phyloP scores from a whole-genome alignment of 2,329 filamentous ascomycete species.

The Pseudogymnoascus pannorum region DNA sequence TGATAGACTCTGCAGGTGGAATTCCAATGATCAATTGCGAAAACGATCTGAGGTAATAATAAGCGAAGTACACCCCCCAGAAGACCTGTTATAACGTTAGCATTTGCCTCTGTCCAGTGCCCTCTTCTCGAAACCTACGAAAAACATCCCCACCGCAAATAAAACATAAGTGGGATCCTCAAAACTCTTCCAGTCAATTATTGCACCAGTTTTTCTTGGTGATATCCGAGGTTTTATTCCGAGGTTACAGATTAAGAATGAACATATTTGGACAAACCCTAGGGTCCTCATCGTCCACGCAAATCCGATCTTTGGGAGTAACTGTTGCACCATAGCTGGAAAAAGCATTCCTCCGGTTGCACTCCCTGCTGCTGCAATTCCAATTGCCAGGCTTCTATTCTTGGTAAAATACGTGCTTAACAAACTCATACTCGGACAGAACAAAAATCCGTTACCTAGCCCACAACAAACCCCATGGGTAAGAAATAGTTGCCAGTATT shows the following conservation, averaged over 20 bases:
- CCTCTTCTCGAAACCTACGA: constrained; percentile 17
- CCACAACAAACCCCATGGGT: constrained; percentile 40
- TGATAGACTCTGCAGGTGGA: constrained; percentile 35
- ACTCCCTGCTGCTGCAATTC: constrained; percentile 43
- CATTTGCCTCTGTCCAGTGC: background rate
- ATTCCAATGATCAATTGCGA: constrained; percentile 32
- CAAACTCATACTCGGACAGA: constrained; percentile 56
- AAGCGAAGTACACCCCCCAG: constrained; percentile 38
- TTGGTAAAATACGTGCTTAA: constrained; percentile 59
- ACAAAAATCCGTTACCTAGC: constrained; percentile 45
- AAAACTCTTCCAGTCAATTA: constrained; percentile 38
- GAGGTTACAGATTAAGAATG: constrained; percentile 27
- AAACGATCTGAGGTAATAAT: constrained; percentile 26
- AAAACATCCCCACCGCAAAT: constrained; percentile 34
- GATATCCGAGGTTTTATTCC: constrained; percentile 34
- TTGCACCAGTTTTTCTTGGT: constrained; percentile 31
- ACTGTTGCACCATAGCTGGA: constrained; percentile 34
- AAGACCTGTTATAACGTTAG: constrained; percentile 19
- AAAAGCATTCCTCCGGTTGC: constrained; percentile 37
- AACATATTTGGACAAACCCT: constrained; percentile 38
- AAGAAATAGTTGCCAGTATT: constrained; percentile 40
- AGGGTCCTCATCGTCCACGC: constrained; percentile 37
- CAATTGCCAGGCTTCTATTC: constrained; percentile 50
- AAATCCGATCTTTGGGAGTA: constrained; percentile 35
- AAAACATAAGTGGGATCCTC: constrained; percentile 36